Conservation (phyloP, 257 asterid genomes). For the Thymus quinquecostatus region DNA sequence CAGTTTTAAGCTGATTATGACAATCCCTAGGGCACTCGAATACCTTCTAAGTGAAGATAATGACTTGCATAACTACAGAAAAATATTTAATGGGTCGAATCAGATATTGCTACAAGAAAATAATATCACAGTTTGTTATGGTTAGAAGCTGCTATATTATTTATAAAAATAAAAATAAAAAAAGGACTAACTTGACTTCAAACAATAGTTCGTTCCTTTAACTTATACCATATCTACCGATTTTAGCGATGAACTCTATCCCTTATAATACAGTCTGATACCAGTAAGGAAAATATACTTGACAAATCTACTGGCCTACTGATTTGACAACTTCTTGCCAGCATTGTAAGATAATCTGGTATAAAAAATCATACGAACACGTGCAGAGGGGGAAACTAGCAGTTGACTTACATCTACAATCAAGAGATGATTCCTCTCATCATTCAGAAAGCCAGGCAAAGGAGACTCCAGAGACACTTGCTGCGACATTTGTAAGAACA, state of each 20-base stretch:
- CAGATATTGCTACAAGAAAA: not conserved
- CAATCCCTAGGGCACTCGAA: conserved; percentile 73
- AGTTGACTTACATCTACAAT: conserved; percentile 66
- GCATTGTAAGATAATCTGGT: not conserved
- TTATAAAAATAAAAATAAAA: no score
- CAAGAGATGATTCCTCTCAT: conserved; percentile 58
- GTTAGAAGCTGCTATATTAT: no score
- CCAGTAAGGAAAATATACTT: no score
- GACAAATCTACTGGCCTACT: no score
- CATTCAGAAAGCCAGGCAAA: conserved; percentile 72
- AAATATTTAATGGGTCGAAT: conserved; percentile 4
- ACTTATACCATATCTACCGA: no score
- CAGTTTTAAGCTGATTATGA: conserved; percentile 68
- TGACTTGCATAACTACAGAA: conserved; percentile 67
- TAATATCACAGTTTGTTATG: not conserved
- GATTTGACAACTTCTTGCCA: no score
- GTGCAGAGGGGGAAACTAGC: conserved; percentile 1
- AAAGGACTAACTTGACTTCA: no score
- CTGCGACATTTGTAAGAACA: conserved; percentile 37
- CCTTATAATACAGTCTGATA: no score
- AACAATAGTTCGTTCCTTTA: no score
- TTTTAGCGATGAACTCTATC: no score
- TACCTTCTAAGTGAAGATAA: conserved; percentile 66
- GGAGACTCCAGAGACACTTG: conserved; percentile 63
- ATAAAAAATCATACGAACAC: conserved; percentile 5